Evolutionary conservation across 177 flowering plant genomes (phyloP), one percentile per base, ranked within the genome.

Genomic region (Vitis hybrid): DNA sequence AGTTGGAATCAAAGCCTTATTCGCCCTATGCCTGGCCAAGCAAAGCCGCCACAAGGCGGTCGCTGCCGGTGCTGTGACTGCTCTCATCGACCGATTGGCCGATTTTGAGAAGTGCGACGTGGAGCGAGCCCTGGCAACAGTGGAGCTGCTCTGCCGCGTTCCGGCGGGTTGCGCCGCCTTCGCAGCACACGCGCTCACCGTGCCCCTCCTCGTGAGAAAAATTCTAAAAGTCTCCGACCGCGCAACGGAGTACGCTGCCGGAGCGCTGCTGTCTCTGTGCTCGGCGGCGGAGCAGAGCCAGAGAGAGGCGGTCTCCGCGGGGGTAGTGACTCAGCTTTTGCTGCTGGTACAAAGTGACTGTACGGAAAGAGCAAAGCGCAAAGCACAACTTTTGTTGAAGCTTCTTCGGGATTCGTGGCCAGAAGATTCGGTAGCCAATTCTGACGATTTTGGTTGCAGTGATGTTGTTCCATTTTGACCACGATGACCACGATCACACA

Each of bases 241-340:
- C 14, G 98, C 97, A 65, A 92, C 98, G 60, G 98, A 94, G 85
- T 89, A 87, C 64, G 98, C 98, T 0, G 89, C 95, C 4, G 98
- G 97, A 11, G 94, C 97, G 1, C 76, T 92, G 68, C 70, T 86
- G 24, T 70, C 95, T 27, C 82, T 94, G 1, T 92, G 97, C 73
- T 78, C 95, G 62, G 85, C 82, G 56, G 81, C 91, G 74, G 97
- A 91, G 72, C 73, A 57, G 76, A 60, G 80, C 52, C 89, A 84
- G 78, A 79, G 80, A 48, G 97, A 92, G 24, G 97, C 97, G 49
- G 97, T 88, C 67, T 71, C 76, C 18, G 98, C 96, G 0, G 99
- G 99, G 5, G 80, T 90, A n/a, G 61, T 95, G 77, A 90, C 94
- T 21, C 97, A 91, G 84, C 56, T 95, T 72, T 74, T 95, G 76